A percentile compares a stretch with the other conserved stretches of the same genome.
Conservation (phyloP, 768 basidiomycete genomes). For the Amanita jacksonii region DNA sequence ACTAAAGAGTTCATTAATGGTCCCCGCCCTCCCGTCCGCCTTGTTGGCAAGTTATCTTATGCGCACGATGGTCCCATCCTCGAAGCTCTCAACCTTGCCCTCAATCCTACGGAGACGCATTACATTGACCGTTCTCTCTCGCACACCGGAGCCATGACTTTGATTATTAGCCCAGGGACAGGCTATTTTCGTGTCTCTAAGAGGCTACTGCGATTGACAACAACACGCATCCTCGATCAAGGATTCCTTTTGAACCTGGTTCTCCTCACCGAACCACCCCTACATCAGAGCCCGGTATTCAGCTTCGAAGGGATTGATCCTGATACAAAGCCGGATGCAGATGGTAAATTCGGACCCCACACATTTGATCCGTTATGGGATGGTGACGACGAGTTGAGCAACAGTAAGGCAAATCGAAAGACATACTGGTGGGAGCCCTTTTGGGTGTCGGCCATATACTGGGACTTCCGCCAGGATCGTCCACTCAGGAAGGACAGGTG, state of each 20-base stretch:
- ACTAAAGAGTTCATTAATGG: conserved; percentile 36
- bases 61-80: conserved; percentile 95
- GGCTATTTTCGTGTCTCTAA: conserved; percentile 92
- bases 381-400: conserved; percentile 39
- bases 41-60: conserved; percentile 71
- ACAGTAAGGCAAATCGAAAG: conserved; percentile 31
- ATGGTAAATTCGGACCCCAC: conserved; percentile 35
- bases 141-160: conserved; percentile 74
- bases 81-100: conserved; percentile 86
- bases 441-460: conserved; percentile 74
- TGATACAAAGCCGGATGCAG: conserved; percentile 33
- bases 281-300: conserved; percentile 91
- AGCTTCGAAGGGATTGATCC: conserved; percentile 70
- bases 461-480: conserved; percentile 82
- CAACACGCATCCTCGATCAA: conserved; percentile 88
- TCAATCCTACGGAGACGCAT: conserved; percentile 90
- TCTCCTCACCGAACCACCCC: conserved; percentile 80
- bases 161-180: conserved; percentile 88
- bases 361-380: conserved; percentile 70
- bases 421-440: conserved; percentile 90
- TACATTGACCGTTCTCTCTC: conserved; percentile 93
- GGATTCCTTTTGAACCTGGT: conserved; percentile 87
- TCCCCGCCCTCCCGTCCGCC: conserved; percentile 47
- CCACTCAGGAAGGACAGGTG: conserved; percentile 76
- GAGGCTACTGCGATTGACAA: conserved; percentile 81